phyloP scores from a whole-genome alignment of 2,329 filamentous ascomycete species.

The Fusarium sp. region DNA sequence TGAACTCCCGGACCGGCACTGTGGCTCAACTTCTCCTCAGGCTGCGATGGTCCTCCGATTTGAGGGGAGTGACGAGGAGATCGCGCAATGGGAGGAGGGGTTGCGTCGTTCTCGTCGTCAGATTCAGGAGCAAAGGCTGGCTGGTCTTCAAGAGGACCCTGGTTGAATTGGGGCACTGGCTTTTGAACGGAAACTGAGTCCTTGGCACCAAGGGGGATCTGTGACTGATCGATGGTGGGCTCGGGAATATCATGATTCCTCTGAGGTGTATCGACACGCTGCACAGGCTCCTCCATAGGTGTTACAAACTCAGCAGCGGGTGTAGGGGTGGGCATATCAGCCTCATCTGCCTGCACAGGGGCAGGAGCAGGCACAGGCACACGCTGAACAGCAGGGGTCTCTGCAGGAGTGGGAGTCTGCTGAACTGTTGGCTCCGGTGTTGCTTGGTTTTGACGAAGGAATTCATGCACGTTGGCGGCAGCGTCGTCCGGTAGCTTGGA shows the following conservation, averaged over 20 bases:
- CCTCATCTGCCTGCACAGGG: conserved; percentile 24
- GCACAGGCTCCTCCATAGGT: conserved; percentile 44
- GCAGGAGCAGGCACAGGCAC: background rate
- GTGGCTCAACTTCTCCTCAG: conserved; percentile 54
- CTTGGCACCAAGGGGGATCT: conserved; percentile 37
- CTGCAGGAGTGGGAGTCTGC: conserved; percentile 38
- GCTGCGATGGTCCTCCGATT: conserved; percentile 47
- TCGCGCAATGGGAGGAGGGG: conserved; percentile 67
- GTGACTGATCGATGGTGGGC: conserved; percentile 40
- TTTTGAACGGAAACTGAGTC: conserved; percentile 29
- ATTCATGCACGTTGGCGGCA: conserved; percentile 65
- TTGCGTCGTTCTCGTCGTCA: conserved; percentile 64
- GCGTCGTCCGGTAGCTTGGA: conserved; percentile 71
- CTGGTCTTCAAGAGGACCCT: conserved; percentile 89
- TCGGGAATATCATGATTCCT: conserved; percentile 41
- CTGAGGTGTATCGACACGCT: conserved; percentile 42
- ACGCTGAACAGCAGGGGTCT: conserved; percentile 40
- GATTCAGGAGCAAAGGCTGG: conserved; percentile 83
- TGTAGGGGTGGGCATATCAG: conserved; percentile 37
- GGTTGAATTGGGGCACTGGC: conserved; percentile 78
- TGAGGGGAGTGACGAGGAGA: conserved; percentile 52
- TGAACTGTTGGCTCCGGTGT: conserved; percentile 42
- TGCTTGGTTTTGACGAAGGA: conserved; percentile 61
- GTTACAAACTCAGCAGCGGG: conserved; percentile 41
- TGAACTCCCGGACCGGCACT: conserved; percentile 59